These are phyloP conservation scores for Lactarius evosmus DNA, from an alignment of 768 basidiomycete genomes.

Conservation along the genomic window DNA sequence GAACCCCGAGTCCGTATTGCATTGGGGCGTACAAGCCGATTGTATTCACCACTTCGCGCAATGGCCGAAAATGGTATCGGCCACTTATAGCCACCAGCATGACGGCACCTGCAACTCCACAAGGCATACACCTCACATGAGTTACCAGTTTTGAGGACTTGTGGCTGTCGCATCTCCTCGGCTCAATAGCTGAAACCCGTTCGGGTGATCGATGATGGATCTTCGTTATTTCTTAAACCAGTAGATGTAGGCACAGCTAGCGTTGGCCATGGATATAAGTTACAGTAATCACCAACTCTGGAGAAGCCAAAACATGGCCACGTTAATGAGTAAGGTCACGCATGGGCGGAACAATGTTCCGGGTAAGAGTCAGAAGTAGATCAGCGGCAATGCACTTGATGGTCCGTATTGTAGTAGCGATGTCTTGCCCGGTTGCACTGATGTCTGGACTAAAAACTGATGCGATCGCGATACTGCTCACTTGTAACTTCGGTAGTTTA, in stretches of 20 bases:
- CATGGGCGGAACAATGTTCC: background rate
- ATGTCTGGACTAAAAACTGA: background rate
- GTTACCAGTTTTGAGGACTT: background rate
- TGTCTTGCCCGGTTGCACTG: background rate
- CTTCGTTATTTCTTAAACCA: background rate
- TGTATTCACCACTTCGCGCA: background rate
- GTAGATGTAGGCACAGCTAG: background rate
- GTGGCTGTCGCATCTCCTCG: background rate
- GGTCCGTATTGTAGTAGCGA: background rate
- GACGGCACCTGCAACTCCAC: too few species aligned
- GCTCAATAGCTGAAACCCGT: background rate
- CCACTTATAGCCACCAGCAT: too few species aligned
- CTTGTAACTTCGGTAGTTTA: background rate
- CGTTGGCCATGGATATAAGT: too few species aligned
- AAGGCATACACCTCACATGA: background rate
- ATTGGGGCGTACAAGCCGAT: background rate
- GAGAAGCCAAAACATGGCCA: background rate
- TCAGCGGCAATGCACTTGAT: constrained; percentile 21
- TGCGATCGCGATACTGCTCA: background rate
- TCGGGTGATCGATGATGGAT: background rate
- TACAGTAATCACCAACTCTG: too few species aligned
- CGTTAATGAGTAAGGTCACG: too few species aligned
- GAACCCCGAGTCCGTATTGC: background rate
- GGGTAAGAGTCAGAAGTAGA: constrained; percentile 12
- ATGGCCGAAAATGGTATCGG: too few species aligned